These are phyloP conservation scores for Neurospora tetraspora DNA, from an alignment of 495 filamentous ascomycete species.

Conservation along the genomic window DNA sequence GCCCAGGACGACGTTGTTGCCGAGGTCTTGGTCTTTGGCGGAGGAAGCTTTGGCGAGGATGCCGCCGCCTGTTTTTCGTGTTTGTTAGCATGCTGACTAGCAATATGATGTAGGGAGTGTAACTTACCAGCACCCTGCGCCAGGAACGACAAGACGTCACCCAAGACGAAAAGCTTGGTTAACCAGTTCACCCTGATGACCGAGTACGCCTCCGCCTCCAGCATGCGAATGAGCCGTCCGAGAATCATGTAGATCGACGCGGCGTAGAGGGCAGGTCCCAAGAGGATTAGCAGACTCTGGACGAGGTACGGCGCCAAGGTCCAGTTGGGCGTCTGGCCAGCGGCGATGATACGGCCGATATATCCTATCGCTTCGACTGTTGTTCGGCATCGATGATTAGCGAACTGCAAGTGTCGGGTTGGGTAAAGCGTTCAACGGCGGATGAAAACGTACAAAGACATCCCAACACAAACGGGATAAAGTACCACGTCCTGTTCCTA, in stretches of 20 bases:
- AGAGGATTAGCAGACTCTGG: constrained; percentile 25
- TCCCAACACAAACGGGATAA: constrained; percentile 49
- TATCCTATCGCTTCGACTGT: constrained; percentile 53
- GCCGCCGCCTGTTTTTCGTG: constrained; percentile 13
- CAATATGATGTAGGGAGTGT: too few species aligned
- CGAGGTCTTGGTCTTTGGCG: constrained; percentile 15
- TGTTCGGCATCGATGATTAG: background rate
- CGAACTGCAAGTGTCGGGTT: background rate
- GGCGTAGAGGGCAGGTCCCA: constrained; percentile 32
- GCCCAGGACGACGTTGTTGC: constrained; percentile 35
- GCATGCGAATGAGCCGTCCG: constrained; percentile 33
- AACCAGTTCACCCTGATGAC: constrained; percentile 34
- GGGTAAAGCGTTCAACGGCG: background rate
- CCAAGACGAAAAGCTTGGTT: constrained; percentile 38
- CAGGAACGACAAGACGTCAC: constrained; percentile 34
- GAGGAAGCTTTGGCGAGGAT: constrained; percentile 25
- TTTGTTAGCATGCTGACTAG: background rate
- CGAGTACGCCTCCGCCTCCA: constrained; percentile 28
- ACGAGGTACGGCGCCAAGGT: constrained; percentile 29
- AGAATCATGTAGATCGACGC: constrained; percentile 51
- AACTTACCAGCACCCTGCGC: constrained; percentile 21
- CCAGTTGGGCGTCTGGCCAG: constrained; percentile 20
- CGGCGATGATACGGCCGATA: constrained; percentile 37
- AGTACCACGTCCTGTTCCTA: constrained; percentile 46
- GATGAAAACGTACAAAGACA: constrained; percentile 38